Evolutionary conservation across 345 rosid genomes (phyloP).

Genomic region (Gynandropsis gynandra): DNA sequence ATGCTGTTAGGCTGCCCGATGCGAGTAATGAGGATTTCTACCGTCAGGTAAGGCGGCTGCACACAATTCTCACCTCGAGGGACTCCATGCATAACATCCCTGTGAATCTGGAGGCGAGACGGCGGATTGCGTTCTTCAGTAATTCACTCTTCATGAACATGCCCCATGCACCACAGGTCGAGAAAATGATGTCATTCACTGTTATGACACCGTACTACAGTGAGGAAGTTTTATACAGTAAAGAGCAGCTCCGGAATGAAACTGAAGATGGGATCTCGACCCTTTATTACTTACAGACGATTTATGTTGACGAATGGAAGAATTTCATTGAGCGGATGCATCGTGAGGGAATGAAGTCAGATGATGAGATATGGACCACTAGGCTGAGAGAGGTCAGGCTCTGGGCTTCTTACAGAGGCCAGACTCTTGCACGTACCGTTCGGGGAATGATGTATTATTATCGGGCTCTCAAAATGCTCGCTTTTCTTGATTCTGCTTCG

Average conservation of each 20-base stretch:
- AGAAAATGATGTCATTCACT: constrained; percentile 96
- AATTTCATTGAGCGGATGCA: constrained; percentile 92
- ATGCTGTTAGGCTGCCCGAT: constrained; percentile 70
- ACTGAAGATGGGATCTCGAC: constrained; percentile 95
- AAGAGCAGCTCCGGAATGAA: constrained; percentile 79
- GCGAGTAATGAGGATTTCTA: constrained; percentile 58
- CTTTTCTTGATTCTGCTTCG: constrained; percentile 94
- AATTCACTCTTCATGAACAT: constrained; percentile 95
- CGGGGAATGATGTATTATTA: constrained; percentile 99
- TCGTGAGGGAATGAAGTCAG: constrained; percentile 69
- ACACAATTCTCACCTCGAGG: constrained; percentile 77
- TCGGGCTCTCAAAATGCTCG: constrained; percentile 90
- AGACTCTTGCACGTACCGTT: constrained; percentile 87
- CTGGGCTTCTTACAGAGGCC: constrained; percentile 99
- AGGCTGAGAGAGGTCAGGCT: constrained; percentile 85
- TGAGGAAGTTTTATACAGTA: constrained; percentile 85
- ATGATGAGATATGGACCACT: constrained; percentile 58
- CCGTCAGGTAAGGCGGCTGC: constrained; percentile 81
- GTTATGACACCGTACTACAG: constrained; percentile 90
- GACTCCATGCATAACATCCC: constrained; percentile 89
- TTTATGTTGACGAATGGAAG: constrained; percentile 90
- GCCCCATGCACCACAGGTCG: constrained; percentile 99
- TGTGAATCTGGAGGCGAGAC: constrained; percentile 83
- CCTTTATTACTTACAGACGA: constrained; percentile 82
- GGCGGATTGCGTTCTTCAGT: constrained; percentile 93